Conservation (phyloP, 257 asterid species). For the Lantana camara region DNA sequence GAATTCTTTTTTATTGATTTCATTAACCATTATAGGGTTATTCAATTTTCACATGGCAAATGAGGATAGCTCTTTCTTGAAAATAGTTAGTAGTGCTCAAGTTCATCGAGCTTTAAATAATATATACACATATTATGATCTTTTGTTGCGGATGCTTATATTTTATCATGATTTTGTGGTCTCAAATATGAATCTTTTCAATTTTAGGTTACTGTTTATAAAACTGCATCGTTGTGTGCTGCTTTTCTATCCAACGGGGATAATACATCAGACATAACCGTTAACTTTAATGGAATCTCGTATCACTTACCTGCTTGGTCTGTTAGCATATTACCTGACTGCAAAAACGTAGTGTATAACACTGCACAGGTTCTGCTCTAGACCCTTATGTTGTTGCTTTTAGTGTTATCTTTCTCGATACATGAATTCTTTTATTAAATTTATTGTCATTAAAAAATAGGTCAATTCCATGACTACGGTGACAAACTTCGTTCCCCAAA, state of each 20-base stretch:
- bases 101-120: too few relatives aligned
- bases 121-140: too few relatives aligned
- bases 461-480: constrained; percentile 48
- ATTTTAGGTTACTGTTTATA: constrained; percentile 62
- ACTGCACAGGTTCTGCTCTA: constrained; percentile 52
- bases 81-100: background rate
- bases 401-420: background rate
- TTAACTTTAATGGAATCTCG: constrained; percentile 56
- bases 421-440: too few relatives aligned
- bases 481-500: constrained; percentile 45
- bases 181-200: background rate
- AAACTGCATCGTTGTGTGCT: constrained; percentile 68
- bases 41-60: too few relatives aligned
- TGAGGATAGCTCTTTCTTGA: too few relatives aligned
- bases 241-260: constrained; percentile 72
- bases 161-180: background rate
- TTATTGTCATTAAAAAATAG: constrained; percentile 36
- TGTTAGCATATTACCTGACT: constrained; percentile 83
- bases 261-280: constrained; percentile 49
- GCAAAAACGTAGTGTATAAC: constrained; percentile 65
- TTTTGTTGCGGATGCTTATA: background rate
- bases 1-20: too few relatives aligned
- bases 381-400: background rate
- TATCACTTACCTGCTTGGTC: constrained; percentile 81
- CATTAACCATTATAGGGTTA: too few relatives aligned